A percentile compares a stretch with the other conserved stretches of the same genome.
Evolutionary conservation across 1,139 yeast genomes (phyloP).

Genomic region (Blastobotrys petasosporus): DNA sequence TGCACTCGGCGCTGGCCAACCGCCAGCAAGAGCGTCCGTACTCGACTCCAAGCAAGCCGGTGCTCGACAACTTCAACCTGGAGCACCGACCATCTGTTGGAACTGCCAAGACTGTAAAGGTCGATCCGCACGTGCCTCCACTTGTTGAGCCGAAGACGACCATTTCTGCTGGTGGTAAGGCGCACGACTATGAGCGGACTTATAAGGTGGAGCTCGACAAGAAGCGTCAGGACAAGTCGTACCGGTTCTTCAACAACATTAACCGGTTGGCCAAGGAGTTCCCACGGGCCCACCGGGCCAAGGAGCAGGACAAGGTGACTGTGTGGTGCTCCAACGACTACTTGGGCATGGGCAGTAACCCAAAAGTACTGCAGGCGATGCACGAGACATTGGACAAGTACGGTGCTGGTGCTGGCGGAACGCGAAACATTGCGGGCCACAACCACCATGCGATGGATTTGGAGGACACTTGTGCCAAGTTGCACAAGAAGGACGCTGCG

Average conservation of each 20-base stretch:
- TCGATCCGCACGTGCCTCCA: conserved; percentile 3
- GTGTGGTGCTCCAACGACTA: conserved; percentile 99
- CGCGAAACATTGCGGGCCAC: conserved; percentile 98
- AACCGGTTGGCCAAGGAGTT: conserved; percentile 91
- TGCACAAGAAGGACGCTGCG: conserved; percentile 94
- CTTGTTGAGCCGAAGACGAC: background rate
- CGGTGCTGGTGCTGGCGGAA: conserved; percentile 99
- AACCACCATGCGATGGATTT: conserved; percentile 78
- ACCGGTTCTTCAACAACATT: conserved; percentile 93
- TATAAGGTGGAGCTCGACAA: conserved; percentile 57
- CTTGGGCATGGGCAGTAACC: conserved; percentile 87
- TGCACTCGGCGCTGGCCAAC: conserved; percentile 65
- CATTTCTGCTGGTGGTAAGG: conserved; percentile 2
- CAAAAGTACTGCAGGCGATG: conserved; percentile 68
- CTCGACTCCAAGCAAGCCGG: conserved; percentile 53
- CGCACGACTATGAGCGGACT: conserved; percentile 62
- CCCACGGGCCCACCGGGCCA: conserved; percentile 82
- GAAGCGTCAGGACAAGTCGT: conserved; percentile 84
- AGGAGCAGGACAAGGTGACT: conserved; percentile 71
- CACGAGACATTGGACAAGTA: conserved; percentile 74
- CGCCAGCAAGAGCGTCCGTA: conserved; percentile 34
- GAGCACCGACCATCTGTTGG: conserved; percentile 34
- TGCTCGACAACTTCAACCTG: conserved; percentile 43
- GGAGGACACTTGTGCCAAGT: conserved; percentile 80
- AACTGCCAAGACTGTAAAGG: conserved; percentile 22